phyloP scores from a whole-genome alignment of 2,329 filamentous ascomycete genomes.

The Aspergillus hiratsukae region DNA sequence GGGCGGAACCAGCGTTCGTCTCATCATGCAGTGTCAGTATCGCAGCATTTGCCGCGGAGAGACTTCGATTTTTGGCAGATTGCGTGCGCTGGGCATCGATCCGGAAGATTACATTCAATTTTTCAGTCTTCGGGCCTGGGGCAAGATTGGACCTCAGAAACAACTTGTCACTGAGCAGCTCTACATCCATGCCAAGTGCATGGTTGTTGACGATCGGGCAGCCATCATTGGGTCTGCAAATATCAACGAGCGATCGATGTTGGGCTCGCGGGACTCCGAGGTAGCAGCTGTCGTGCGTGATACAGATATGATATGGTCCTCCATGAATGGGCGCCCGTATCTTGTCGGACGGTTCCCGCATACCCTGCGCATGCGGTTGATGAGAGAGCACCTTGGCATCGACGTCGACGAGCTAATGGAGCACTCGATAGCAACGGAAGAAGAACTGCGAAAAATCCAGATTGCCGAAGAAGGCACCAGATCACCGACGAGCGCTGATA shows the following conservation, averaged over 20 bases:
- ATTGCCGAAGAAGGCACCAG: slow-evolving; percentile 43
- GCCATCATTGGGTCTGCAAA: slow-evolving; percentile 96
- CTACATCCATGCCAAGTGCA: slow-evolving; percentile 96
- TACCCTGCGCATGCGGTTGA: slow-evolving; percentile 83
- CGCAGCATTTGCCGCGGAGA: slow-evolving; percentile 92
- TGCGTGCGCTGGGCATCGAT: slow-evolving; percentile 75
- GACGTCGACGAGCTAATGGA: slow-evolving; percentile 89
- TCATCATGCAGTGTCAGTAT: slow-evolving; percentile 97
- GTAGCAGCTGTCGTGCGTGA: slow-evolving; percentile 86
- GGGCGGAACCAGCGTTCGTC: slow-evolving; percentile 86
- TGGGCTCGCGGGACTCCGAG: slow-evolving; percentile 88
- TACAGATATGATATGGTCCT: slow-evolving; percentile 85
- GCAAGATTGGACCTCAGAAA: slow-evolving; percentile 77
- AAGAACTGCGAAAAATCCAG: slow-evolving; percentile 59
- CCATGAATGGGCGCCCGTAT: slow-evolving; percentile 86
- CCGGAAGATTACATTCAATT: slow-evolving; percentile 95
- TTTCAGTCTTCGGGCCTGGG: slow-evolving; percentile 89
- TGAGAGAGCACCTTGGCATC: slow-evolving; percentile 94
- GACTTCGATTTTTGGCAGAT: slow-evolving; percentile 81
- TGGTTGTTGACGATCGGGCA: slow-evolving; percentile 89
- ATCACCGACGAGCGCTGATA: slow-evolving; percentile 17
- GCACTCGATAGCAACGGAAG: slow-evolving; percentile 65
- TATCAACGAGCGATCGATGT: slow-evolving; percentile 96
- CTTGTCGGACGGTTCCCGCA: slow-evolving; percentile 89
- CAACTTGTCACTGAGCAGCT: slow-evolving; percentile 89